Base-by-base conservation (phyloP, 768 basidiomycete genomes). In the Auricularia cornea region DNA sequence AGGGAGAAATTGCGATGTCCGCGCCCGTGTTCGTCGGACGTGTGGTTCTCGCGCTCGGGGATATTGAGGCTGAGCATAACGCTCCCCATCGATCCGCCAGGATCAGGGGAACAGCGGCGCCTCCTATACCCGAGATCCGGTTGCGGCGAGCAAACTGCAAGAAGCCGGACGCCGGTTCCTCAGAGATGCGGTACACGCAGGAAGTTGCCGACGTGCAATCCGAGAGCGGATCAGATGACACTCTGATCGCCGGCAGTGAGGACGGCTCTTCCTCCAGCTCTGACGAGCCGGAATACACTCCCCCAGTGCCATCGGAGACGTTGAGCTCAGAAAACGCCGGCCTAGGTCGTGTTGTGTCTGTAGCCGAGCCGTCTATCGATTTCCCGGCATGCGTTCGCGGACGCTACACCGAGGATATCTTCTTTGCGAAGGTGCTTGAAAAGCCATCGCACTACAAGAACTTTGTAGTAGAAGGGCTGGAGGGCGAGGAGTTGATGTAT, bases 381-480 rank as follows among this genome's bases (percentile, higher is more conserved):
- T 1, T 35, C 57, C n/a, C 8, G 28, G 6, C 8, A 8, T 8
- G 5, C 5, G 30, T 35, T 1, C 20, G n/a, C 2, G 30, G 30
- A 16, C 33, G 11, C 20, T 63, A 63, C 59, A 30, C 14, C 20
- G 6, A 59, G 12, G 63, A 63, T 35, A 2, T 2, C 16, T 60
- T 63, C 63, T 63, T 63, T 59, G 48, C 29, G 16, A 60, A 59
- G 23, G 32, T 63, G 3, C 6, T 63, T 11, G 31, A 33, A 29
- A 41, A 48, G 12, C 56, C 63, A 3, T 20, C 16, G 11, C 31
- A 59, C 14, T 60, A 41, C 41, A 59, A 59, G 41, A 63, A 63
- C 35, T 63, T 63, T 60, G 59, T 62, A 60, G 59, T 63, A 4
- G 23, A 29, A 20, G 32, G 38, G 6, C 61, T 31, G 31, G 32